Evolutionary conservation across 768 basidiomycete genomes (phyloP), one percentile per base, ranked within the genome.

Genomic region (Peribolospora kevripleyi): DNA sequence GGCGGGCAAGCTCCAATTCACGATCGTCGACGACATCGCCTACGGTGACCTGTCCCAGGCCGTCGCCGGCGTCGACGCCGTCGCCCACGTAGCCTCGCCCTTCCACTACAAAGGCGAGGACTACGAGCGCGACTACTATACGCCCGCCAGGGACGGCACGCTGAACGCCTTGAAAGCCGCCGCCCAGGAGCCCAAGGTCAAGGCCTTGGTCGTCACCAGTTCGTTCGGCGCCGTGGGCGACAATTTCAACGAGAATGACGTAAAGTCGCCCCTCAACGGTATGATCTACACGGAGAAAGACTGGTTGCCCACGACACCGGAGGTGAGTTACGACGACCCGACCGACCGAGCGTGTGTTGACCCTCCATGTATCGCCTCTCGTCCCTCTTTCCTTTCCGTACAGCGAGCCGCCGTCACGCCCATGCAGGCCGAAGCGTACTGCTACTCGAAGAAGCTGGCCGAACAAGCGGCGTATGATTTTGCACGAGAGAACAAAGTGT

Each of bases 361-460:
- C 43, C 36, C 9, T 9, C 40, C 7, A 42, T 2, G n/a, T 50
- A 4, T 38, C 38, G 6, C 25, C 25, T 9, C 13, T 40, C 49
- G 5, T 55, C 40, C 3, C 25, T 40, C 49, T 52, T 40, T 9
- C 7, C 11, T 48, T 48, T n/a, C 36, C 52, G 10, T 45, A 3
- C 5, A 11, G 10, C 36, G 9, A 55, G 54, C 46, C 56, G 52
- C 6, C 14, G 41, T 51, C 3, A 51, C 11, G 13, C 7, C n/a
- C 3, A 8, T 46, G 5, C 10, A 7, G 7, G 1, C 14, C 37
- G 57, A 65, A 14, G 76, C 73, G 59, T 65, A 65, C 54, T 57
- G 55, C 57, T 55, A 59, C 36, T 63, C 64, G 49, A 65, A 65
- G 58, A 64, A 61, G 57, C 56, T 58, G 36, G 62, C 63, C 42